Evolutionary conservation across 2,329 filamentous ascomycete genomes (phyloP).

Genomic region (Penicillium sp.): DNA sequence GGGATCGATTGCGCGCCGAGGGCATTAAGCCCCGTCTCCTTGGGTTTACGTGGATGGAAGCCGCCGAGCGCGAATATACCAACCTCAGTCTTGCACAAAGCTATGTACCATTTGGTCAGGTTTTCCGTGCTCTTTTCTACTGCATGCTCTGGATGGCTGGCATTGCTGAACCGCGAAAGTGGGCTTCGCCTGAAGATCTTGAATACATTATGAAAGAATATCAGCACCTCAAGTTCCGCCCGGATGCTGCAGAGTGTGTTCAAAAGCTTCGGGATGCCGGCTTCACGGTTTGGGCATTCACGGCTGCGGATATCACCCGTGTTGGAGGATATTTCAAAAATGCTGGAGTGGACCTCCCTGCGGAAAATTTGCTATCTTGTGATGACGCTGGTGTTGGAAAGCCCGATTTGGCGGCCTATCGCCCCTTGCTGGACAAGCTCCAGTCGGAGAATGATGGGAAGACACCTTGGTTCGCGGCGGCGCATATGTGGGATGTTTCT

Average conservation of each 20-base stretch:
- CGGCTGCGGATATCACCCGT: conserved; percentile 23
- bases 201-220: conserved; percentile 38
- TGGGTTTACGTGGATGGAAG: conserved; percentile 43
- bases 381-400: conserved; percentile 26
- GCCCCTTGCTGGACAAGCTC: conserved; percentile 20
- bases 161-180: conserved; percentile 35
- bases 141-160: conserved; percentile 42
- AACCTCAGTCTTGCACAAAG: conserved; percentile 41
- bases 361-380: conserved; percentile 26
- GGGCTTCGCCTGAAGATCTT: conserved; percentile 40
- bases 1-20: conserved; percentile 33
- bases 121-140: conserved; percentile 43
- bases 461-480: conserved; percentile 30
- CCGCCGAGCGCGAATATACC: conserved; percentile 45
- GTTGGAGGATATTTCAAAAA: conserved; percentile 26
- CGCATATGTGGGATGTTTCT: conserved; percentile 31
- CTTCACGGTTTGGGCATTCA: conserved; percentile 29
- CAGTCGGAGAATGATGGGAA: conserved; percentile 14
- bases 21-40: conserved; percentile 38
- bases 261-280: conserved; percentile 31
- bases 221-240: conserved; percentile 26
- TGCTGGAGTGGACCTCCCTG: conserved; percentile 21
- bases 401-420: conserved; percentile 25
- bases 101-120: conserved; percentile 38
- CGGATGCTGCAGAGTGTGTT: conserved; percentile 38